Evolutionary conservation across 805 yeast species (phyloP), one percentile per base, ranked within the genome.

Genomic region (Priceomyces carsonii): DNA sequence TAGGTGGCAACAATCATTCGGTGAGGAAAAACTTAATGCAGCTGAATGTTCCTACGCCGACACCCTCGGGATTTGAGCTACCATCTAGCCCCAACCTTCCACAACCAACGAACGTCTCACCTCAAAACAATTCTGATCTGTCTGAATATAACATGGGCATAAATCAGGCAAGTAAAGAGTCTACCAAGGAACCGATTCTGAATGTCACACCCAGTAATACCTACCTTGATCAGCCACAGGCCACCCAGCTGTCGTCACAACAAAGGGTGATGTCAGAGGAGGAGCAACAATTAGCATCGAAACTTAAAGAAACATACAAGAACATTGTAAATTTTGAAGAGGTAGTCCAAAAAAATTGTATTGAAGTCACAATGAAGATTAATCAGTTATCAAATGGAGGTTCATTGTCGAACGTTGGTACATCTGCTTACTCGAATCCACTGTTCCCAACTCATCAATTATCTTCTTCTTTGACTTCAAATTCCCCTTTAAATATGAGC

Each of bases 281-380:
- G 50, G 85, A 79, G 53, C 84, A 77, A 46, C 77, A 77, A 33
- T 61, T 84, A 30, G 86, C 86, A 2, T 69, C 82, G 2, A 82
- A 82, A 51, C 56, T 84, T 17, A 87, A 84, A 55, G 89, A 83
- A 51, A 81, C 88, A 3, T 84, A 83, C 56, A 81, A 82, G 48
- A 68, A 75, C 33, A 84, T 83, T 26, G 79, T 83, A 29, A 76
- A 77, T 43, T 71, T 76, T 42, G 90, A 83, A 61, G 79, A 78
- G 38, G 77, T 77, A 36, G 77, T 83, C 14, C 89, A 82, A 53
- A 82, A 80, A 44, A 79, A 80, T 43, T 85, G 88, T 51, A 69
- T 77, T 51, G 72, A 79, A 52, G 57, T 73, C 57, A 61, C 83
- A 61, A 52, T 73, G 59, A 55, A 80, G 64, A 49, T 84, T 32